These are phyloP conservation scores for Epichloe gansuensis DNA, from an alignment of 2,329 filamentous ascomycete species.

Conservation along the genomic window DNA sequence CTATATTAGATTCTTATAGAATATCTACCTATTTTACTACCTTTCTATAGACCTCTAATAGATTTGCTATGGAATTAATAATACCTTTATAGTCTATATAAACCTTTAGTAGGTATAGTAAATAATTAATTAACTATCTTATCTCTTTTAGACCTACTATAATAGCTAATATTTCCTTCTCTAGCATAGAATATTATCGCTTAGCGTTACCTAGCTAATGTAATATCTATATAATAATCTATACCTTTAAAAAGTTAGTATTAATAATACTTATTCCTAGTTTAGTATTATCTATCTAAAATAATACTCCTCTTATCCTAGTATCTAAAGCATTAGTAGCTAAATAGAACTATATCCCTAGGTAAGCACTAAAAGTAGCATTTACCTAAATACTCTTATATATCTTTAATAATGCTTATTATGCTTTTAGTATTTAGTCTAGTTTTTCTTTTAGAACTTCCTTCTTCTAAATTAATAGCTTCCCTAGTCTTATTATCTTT, in stretches of 20 bases:
- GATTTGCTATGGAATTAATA: not conserved
- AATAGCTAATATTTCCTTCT: not conserved
- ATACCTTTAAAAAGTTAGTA: not conserved
- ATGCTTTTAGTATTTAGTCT: not conserved
- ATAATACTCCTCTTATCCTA: not conserved
- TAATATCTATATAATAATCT: not conserved
- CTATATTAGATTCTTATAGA: not conserved
- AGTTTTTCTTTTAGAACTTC: not conserved
- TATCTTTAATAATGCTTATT: not conserved
- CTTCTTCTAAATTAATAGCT: not conserved
- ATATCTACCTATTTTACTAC: not conserved
- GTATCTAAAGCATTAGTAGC: not conserved
- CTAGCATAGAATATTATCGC: not conserved
- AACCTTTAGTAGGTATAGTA: not conserved
- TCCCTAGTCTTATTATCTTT: not conserved
- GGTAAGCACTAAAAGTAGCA: not conserved
- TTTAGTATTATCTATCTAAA: not conserved
- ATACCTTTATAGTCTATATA: not conserved
- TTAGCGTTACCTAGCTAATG: not conserved
- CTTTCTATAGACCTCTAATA: not conserved
- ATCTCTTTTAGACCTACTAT: not conserved
- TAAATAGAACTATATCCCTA: not conserved
- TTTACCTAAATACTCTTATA: not conserved
- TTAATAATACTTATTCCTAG: not conserved
- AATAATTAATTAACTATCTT: not conserved